Percentiles rank a stretch among this genome's conserved stretches.
phyloP scores from a whole-genome alignment of 2,329 filamentous ascomycete species.

The Colletotrichum theobromicola region DNA sequence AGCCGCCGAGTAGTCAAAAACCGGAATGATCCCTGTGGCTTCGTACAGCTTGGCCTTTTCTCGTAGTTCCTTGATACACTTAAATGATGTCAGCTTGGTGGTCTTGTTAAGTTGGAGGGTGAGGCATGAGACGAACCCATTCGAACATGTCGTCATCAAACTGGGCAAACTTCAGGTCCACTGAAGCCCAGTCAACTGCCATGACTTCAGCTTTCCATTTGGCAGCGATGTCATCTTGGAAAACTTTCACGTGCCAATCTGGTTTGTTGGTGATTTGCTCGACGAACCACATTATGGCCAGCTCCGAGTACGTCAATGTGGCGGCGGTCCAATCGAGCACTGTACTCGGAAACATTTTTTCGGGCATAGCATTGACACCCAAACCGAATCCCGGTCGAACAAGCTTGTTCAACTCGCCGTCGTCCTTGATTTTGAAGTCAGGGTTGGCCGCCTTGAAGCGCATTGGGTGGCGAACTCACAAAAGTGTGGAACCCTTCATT shows the following conservation, averaged over 20 bases:
- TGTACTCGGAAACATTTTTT: not conserved
- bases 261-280: slow-evolving; percentile 32
- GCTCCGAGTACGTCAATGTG: slow-evolving; percentile 18
- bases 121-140: slow-evolving; percentile 25
- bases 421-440: not conserved
- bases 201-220: slow-evolving; percentile 28
- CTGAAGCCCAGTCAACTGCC: slow-evolving; percentile 31
- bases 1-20: slow-evolving; percentile 35
- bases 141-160: slow-evolving; percentile 35
- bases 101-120: not conserved
- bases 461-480: not conserved
- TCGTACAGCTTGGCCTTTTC: slow-evolving; percentile 37
- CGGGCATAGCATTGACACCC: not conserved
- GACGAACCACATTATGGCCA: slow-evolving; percentile 31
- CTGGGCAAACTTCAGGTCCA: slow-evolving; percentile 24
- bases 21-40: slow-evolving; percentile 34
- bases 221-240: slow-evolving; percentile 25
- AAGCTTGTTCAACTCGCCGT: not conserved
- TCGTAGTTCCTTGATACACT: slow-evolving; percentile 38
- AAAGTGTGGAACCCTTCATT: not conserved
- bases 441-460: not conserved
- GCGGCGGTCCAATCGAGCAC: not conserved
- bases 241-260: slow-evolving; percentile 30
- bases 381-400: slow-evolving; percentile 4
- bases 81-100: not conserved